These are phyloP conservation scores for Chamaenerion angustifolium DNA, from an alignment of 345 rosid species.

Conservation along the genomic window DNA sequence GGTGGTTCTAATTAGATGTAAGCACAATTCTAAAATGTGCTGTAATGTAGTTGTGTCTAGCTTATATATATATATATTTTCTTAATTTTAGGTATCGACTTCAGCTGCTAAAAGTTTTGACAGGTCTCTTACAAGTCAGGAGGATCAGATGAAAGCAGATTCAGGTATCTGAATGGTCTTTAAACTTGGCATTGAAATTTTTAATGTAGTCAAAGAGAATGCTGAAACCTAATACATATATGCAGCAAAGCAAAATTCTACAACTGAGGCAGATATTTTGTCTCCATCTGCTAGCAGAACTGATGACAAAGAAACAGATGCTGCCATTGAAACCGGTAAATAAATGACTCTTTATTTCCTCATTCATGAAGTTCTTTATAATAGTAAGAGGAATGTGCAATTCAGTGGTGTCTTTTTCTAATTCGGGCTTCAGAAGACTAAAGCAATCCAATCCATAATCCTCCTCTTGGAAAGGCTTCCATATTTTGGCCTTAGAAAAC, in stretches of 20 bases:
- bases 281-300: constrained; percentile 16
- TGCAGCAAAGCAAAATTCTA: constrained; percentile 45
- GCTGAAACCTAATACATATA: constrained; percentile 39
- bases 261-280: constrained; percentile 29
- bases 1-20: no score
- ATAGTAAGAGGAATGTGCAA: background rate
- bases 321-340: constrained; percentile 54
- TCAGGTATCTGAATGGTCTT: constrained; percentile 75
- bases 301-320: constrained; percentile 22
- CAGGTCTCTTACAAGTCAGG: constrained; percentile 32
- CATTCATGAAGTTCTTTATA: background rate
- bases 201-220: constrained; percentile 37
- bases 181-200: constrained; percentile 37
- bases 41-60: background rate
- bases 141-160: constrained; percentile 27
- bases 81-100: constrained; percentile 16
- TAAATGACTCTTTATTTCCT: constrained; percentile 6
- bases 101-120: constrained; percentile 23
- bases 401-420: constrained; percentile 15
- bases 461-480: no score
- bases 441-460: no score
- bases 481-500: no score
- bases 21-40: background rate
- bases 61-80: constrained; percentile 3
- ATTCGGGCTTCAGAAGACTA: no score